Conservation (phyloP, 1,284 basidiomycete genomes). For the Phylloboletellus chloephorus region DNA sequence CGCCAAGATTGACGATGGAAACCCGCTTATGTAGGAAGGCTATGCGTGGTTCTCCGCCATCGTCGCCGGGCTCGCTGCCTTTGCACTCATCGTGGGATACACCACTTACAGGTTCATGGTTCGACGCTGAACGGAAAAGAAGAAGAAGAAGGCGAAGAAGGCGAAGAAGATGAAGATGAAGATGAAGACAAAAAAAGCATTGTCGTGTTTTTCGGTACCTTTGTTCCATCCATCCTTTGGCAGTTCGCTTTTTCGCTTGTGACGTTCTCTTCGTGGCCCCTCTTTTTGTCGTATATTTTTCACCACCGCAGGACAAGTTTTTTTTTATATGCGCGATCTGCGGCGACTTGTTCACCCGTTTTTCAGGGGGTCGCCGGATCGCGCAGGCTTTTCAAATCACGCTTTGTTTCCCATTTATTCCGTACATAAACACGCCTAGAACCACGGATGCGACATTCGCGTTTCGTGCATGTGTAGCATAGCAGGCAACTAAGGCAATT, state of each 20-base stretch:
- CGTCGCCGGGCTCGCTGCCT: slow-evolving; percentile 68
- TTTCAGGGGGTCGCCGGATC: too few relatives aligned
- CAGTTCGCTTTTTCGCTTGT: too few relatives aligned
- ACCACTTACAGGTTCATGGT: slow-evolving; percentile 78
- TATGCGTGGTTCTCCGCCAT: slow-evolving; percentile 86
- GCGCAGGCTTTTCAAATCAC: neutral
- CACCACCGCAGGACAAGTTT: too few relatives aligned
- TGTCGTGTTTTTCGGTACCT: too few relatives aligned
- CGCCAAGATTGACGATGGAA: too few relatives aligned
- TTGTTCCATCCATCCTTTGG: too few relatives aligned
- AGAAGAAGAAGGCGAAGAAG: too few relatives aligned
- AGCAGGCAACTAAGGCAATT: neutral
- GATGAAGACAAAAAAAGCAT: too few relatives aligned
- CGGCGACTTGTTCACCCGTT: neutral
- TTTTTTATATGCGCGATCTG: too few relatives aligned
- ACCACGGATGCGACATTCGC: neutral
- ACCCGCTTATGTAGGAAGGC: slow-evolving; percentile 30
- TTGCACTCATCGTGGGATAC: slow-evolving; percentile 79
- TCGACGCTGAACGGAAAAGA: slow-evolving; percentile 20
- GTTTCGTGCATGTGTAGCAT: slow-evolving; percentile 8
- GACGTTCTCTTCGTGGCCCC: too few relatives aligned
- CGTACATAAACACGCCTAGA: slow-evolving; percentile 2
- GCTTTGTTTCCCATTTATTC: neutral
- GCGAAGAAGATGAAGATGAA: too few relatives aligned
- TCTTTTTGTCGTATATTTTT: too few relatives aligned